Evolutionary conservation across 169 alveolate species (phyloP).

Genomic region (Plasmodium chabaudi): DNA sequence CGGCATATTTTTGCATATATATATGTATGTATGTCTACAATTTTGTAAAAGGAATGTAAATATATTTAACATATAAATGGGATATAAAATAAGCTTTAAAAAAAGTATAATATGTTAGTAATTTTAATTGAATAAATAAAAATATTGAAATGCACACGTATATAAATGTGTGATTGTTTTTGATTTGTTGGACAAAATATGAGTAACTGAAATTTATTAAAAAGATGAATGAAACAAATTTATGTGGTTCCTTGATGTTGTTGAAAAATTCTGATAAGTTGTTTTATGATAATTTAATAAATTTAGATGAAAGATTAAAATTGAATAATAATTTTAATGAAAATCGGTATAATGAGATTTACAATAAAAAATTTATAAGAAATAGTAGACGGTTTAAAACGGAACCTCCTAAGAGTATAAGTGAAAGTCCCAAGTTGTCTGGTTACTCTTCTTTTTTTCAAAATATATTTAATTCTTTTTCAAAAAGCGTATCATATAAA

Average conservation of each 20-base stretch:
- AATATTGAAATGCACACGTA: no score
- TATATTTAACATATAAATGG: no score
- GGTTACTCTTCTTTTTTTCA: conserved; percentile 37
- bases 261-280: conserved; percentile 50
- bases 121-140: no score
- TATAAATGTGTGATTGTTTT: no score
- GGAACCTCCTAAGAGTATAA: conserved; percentile 37
- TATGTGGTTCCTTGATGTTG: conserved; percentile 33
- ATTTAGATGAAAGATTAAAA: conserved; percentile 57
- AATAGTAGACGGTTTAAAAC: conserved; percentile 64
- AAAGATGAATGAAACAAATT: conserved; percentile 24
- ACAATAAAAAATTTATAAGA: conserved; percentile 14
- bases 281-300: conserved; percentile 57
- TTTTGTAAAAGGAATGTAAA: no score
- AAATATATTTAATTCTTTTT: conserved; percentile 33
- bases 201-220: background rate
- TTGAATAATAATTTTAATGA: conserved; percentile 68
- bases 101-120: no score
- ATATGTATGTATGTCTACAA: no score
- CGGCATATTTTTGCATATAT: no score
- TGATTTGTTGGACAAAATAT: no score
- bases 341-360: conserved; percentile 27
- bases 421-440: background rate
- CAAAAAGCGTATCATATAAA: conserved; percentile 23
- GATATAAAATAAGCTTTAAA: no score